Evolutionary conservation across 164 flowering plant genomes (phyloP), one percentile per base, ranked within the genome.

Genomic region (Hamamelis virginiana): DNA sequence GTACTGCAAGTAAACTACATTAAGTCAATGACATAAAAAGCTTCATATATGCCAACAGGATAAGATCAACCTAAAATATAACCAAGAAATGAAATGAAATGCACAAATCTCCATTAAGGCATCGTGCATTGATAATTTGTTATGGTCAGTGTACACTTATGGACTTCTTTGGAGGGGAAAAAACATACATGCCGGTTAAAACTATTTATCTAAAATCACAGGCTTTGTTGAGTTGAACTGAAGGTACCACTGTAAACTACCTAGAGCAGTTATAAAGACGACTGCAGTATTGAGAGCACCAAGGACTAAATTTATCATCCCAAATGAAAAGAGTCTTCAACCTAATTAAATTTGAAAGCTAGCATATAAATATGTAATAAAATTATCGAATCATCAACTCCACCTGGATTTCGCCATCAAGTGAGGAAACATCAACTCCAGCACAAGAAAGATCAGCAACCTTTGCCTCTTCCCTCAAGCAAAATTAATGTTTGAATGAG

Each of bases 381-480:
- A n/a, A n/a, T n/a, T n/a, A n/a, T n/a, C n/a, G n/a, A n/a, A n/a
- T n/a, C n/a, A n/a, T n/a, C n/a, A n/a, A n/a, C n/a, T 59, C 27
- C 43, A 76, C 82, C 72, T 67, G 76, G 51, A 38, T 48, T 50
- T 62, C 48, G 9, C 69, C 62, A 55, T 62, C 64, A 28, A 55
- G 64, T 48, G 65, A 3, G 0, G 63, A 19, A 10, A 19, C 73
- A 51, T 68, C 70, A 19, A 66, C 25, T 45, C 38, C 76, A 72
- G 69, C 59, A 56, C 47, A n/a, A 63, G 74, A 67, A 28, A 19
- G 14, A 64, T 72, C 76, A 68, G 68, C 53, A 71, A 14, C 59
- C 70, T 69, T 71, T 26, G 59, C 53, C 57, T 69, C 77, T 59
- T 80, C 85, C 80, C 78, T 67, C 23, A 67, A 66, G 47, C 33